Evolutionary conservation across 2,329 filamentous ascomycete species (phyloP).

Genomic region (Penicillium sp.): DNA sequence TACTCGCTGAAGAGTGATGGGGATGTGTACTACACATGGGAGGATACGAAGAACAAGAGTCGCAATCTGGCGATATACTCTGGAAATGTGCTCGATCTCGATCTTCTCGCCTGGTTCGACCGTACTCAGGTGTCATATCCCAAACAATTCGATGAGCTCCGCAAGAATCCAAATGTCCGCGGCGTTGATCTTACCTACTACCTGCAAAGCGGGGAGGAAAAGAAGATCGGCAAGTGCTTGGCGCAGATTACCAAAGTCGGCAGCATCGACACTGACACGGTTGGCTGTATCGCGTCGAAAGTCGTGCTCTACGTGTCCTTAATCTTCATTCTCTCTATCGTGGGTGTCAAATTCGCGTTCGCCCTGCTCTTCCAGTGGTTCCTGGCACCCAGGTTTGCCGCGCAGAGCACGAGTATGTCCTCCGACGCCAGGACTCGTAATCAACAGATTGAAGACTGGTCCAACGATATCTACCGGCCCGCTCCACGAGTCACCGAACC

Average conservation of each 20-base stretch:
- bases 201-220: slow-evolving; percentile 76
- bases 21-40: slow-evolving; percentile 95
- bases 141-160: slow-evolving; percentile 73
- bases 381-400: slow-evolving; percentile 78
- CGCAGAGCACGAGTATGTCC: slow-evolving; percentile 78
- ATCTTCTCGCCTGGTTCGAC: slow-evolving; percentile 90
- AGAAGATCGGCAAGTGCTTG: slow-evolving; percentile 79
- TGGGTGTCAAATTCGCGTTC: slow-evolving; percentile 79
- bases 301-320: slow-evolving; percentile 94
- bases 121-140: slow-evolving; percentile 73
- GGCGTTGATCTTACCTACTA: slow-evolving; percentile 87
- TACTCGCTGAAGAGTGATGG: slow-evolving; percentile 70
- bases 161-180: slow-evolving; percentile 66
- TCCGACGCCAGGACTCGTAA: slow-evolving; percentile 79
- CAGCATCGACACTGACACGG: slow-evolving; percentile 89
- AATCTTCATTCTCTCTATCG: slow-evolving; percentile 86
- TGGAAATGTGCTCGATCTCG: slow-evolving; percentile 84
- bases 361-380: slow-evolving; percentile 97
- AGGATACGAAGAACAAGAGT: slow-evolving; percentile 82
- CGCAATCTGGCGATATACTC: slow-evolving; percentile 94
- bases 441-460: slow-evolving; percentile 96
- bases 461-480: slow-evolving; percentile 92
- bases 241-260: slow-evolving; percentile 94
- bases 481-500: slow-evolving; percentile 77
- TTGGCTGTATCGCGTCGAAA: slow-evolving; percentile 95